Evolutionary conservation across 2,329 filamentous ascomycete species (phyloP), one percentile per base, ranked within the genome.

Genomic region (Tothia fuscella): DNA sequence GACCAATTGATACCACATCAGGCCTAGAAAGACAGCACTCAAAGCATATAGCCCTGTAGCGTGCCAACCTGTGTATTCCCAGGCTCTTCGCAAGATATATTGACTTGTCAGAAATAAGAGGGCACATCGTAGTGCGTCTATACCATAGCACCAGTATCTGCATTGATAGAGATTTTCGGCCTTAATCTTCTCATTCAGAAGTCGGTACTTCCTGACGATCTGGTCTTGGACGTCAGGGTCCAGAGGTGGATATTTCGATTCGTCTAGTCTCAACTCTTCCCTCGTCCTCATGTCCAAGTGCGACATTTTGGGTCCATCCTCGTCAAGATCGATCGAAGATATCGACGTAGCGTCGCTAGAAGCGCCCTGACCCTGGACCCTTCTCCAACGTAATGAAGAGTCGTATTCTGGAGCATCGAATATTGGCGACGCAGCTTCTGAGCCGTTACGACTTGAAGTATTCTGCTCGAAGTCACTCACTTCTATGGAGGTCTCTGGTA

Each of bases 1-100:
- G 39, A 89, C 82, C 21, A 96, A 72, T 58, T 96, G 91, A 56
- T 96, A 91, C 89, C 91, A 96, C 55, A 93, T 73, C 47, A 75
- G 70, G 16, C 89, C 91, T 3, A 96, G 68, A 50, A 80, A 86
- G 37, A 83, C 58, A 2, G 76, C 87, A 43, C 83, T 84, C 2
- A 73, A 64, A n/a, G 59, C 54, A 48, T 66, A 70, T 59, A 63
- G 66, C 24, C 60, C 61, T 6, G 34, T 41, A 13, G 39, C 39
- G 13, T 20, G 20, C 39, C 39, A 41, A 7, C 39, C 39, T 17
- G 19, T 19, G 6, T 33, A 12, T 12, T 29, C 34, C 39, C 39
- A 41, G 10, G 29, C 41, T 25, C 19, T 32, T 5, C 31, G 19
- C 9, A 26, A 63, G 56, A 41, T 63, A 56, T 26, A 88, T 60